Evolutionary conservation across 2,329 filamentous ascomycete genomes (phyloP), one percentile per base, ranked within the genome.

Genomic region (Diplocarpon mali): DNA sequence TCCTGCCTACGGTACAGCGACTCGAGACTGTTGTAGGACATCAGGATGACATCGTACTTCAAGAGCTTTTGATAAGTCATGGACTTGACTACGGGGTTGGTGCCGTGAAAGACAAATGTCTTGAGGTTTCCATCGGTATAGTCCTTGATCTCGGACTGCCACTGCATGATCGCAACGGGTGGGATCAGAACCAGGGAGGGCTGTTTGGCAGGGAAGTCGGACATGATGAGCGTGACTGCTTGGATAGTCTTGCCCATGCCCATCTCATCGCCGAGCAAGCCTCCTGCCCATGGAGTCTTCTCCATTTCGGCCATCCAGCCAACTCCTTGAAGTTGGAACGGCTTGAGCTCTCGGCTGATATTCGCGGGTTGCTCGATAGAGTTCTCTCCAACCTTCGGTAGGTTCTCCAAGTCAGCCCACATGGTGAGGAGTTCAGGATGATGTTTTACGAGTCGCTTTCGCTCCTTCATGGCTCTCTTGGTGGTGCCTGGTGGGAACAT

Each of bases 241-340:
- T 98, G 92, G 40, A 98, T 96, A 0, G 92, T 98, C 69, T 98
- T 98, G 40, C 92, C 92, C 67, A 98, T 85, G 6, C 92, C 92
- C 92, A 98, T 98, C 65, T 98, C 92, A 56, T 98, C 92, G 47
- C 92, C 92, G 2, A 98, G 74, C 2, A 98, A 71, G 12, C 92
- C 92, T 14, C 92, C 92, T 59, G 80, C 85, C 75, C 89, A 96
- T 32, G 83, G 67, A 0, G 78, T 83, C 64, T 85, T 70, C 62
- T 98, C 92, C 73, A 96, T 94, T 44, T 75, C 80, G 49, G 75
- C 78, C 87, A 98, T 93, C 92, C 92, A 98, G 40, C 87, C 81
- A 32, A 98, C 70, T 4, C 92, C 92, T 64, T 95, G 84, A 5
- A 95, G 78, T 60, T 98, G 92, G 62, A 96, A 98, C 0, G 83